These are phyloP conservation scores for Nicotiana knightiana DNA, from an alignment of 257 asterid species.

Conservation along the genomic window DNA sequence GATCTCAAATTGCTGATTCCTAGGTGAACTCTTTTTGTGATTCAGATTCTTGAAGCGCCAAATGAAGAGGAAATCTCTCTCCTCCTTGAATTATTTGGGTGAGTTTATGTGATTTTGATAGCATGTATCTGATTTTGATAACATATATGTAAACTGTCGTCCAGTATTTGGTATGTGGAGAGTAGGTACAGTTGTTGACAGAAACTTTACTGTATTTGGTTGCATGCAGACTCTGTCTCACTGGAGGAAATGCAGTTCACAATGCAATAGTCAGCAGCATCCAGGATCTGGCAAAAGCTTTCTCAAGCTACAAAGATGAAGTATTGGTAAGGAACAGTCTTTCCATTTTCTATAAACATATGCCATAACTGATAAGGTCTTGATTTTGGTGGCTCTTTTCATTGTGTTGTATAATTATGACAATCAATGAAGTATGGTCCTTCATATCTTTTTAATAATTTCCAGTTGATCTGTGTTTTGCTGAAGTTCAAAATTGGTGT, in stretches of 20 bases:
- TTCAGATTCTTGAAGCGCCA: slow-evolving; percentile 90
- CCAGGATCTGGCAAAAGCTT: slow-evolving; percentile 86
- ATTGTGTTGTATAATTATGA: too few relatives aligned
- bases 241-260: slow-evolving; percentile 92
- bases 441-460: too few relatives aligned
- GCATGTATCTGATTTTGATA: neutral
- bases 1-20: slow-evolving; percentile 8
- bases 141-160: neutral
- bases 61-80: slow-evolving; percentile 86
- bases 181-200: neutral
- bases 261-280: slow-evolving; percentile 91
- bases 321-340: slow-evolving; percentile 54
- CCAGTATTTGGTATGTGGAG: neutral
- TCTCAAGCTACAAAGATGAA: slow-evolving; percentile 83
- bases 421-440: too few relatives aligned
- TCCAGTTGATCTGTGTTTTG: too few relatives aligned
- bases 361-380: neutral
- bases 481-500: too few relatives aligned
- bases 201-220: neutral
- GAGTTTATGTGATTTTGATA: slow-evolving; percentile 20
- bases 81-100: slow-evolving; percentile 86
- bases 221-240: slow-evolving; percentile 72
- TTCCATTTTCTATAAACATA: neutral
- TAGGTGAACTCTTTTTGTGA: slow-evolving; percentile 23
- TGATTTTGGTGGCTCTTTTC: neutral